Evolutionary conservation across 345 rosid species (phyloP).

Genomic region (Eucalyptus pumila): DNA sequence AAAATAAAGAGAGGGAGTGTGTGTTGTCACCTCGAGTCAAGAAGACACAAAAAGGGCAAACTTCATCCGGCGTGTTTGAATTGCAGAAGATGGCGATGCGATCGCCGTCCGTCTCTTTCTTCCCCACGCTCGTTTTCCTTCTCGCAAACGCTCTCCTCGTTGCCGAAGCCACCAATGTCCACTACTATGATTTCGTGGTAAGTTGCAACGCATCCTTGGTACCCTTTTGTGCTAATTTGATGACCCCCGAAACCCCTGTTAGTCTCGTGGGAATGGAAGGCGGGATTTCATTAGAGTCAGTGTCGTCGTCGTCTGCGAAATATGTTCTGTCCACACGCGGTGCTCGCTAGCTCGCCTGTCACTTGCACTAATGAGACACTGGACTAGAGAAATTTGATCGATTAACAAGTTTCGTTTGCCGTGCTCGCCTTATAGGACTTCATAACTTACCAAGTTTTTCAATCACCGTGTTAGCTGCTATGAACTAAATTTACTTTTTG

Average conservation of each 20-base stretch:
- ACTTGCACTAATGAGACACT: background rate
- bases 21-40: background rate
- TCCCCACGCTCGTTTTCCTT: background rate
- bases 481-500: background rate
- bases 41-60: background rate
- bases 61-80: background rate
- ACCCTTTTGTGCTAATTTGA: background rate
- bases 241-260: background rate
- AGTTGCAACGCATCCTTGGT: background rate
- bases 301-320: background rate
- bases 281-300: background rate
- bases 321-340: background rate
- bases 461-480: background rate
- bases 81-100: background rate
- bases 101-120: background rate
- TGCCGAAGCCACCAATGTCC: background rate
- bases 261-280: background rate
- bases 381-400: background rate
- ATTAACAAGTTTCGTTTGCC: background rate
- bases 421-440: background rate
- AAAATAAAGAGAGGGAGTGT: background rate
- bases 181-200: background rate
- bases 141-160: background rate
- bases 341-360: background rate
- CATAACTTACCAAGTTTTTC: background rate